phyloP scores from a whole-genome alignment of 805 yeast species.

The Wilhelminamyces savonicus region DNA sequence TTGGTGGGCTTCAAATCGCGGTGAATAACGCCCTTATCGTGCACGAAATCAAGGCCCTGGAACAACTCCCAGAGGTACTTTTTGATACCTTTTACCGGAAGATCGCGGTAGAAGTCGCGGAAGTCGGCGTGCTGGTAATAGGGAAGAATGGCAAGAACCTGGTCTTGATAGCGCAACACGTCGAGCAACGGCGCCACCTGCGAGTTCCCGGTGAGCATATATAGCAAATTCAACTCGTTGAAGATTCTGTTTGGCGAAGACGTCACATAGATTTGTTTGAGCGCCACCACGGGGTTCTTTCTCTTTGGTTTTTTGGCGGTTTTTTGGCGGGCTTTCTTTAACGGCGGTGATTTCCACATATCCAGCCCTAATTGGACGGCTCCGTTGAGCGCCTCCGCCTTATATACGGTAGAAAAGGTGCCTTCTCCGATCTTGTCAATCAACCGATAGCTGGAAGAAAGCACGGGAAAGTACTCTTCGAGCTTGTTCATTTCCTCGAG shows the following conservation, averaged over 20 bases:
- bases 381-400: conserved; percentile 48
- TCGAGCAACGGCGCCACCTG: conserved; percentile 87
- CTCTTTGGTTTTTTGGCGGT: conserved; percentile 12
- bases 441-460: conserved; percentile 43
- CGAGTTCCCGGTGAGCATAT: conserved; percentile 58
- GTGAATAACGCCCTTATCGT: conserved; percentile 35
- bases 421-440: conserved; percentile 64
- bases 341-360: conserved; percentile 41
- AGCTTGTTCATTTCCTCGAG: conserved; percentile 53
- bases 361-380: conserved; percentile 31
- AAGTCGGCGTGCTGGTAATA: conserved; percentile 88
- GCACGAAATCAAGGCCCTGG: conserved; percentile 64
- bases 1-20: conserved; percentile 51
- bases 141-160: conserved; percentile 88
- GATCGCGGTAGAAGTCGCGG: conserved; percentile 74
- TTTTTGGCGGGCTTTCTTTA: conserved; percentile 15
- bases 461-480: conserved; percentile 47
- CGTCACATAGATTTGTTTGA: conserved; percentile 90
- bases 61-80: conserved; percentile 75
- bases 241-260: conserved; percentile 88
- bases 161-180: conserved; percentile 82
- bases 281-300: conserved; percentile 61
- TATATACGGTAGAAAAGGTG: conserved; percentile 57
- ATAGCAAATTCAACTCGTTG: conserved; percentile 78
- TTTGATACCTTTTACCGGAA: conserved; percentile 75